Conservation (phyloP, 106 monocot genomes). For the Platanthera zijinensis region DNA sequence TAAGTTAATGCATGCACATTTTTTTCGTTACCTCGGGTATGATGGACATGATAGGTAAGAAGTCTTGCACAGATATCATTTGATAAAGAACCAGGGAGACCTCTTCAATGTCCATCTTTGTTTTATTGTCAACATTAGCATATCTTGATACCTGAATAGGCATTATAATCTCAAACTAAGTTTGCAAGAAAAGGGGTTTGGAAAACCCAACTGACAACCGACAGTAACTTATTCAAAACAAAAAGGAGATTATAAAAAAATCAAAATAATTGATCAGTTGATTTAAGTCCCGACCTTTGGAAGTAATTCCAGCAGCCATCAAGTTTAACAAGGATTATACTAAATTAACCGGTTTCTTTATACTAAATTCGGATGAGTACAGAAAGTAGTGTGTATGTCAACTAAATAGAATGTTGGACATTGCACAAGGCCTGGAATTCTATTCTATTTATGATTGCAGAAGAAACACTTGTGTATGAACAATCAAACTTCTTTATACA, state of each 20-base stretch:
- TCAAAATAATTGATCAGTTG: too few species aligned
- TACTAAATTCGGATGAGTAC: background rate
- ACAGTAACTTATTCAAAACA: background rate
- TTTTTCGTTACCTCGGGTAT: slow-evolving; percentile 57
- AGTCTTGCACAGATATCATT: slow-evolving; percentile 46
- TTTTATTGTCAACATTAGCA: slow-evolving; percentile 14
- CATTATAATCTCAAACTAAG: background rate
- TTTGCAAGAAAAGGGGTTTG: background rate
- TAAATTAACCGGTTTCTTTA: background rate
- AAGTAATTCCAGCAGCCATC: background rate
- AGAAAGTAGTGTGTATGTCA: background rate
- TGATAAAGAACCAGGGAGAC: slow-evolving; percentile 46
- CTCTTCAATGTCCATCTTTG: slow-evolving; percentile 27
- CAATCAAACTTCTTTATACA: background rate
- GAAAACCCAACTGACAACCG: background rate
- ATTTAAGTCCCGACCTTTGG: background rate
- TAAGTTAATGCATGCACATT: background rate
- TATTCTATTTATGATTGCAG: background rate
- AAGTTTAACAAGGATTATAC: background rate
- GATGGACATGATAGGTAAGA: slow-evolving; percentile 49
- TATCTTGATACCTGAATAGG: slow-evolving; percentile 34
- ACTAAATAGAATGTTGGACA: background rate
- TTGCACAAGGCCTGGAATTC: background rate
- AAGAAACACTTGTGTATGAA: background rate
- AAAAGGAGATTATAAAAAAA: background rate